These are phyloP conservation scores for Pythium periplocum DNA, from an alignment of 352 stramenopile genomes.

Conservation along the genomic window DNA sequence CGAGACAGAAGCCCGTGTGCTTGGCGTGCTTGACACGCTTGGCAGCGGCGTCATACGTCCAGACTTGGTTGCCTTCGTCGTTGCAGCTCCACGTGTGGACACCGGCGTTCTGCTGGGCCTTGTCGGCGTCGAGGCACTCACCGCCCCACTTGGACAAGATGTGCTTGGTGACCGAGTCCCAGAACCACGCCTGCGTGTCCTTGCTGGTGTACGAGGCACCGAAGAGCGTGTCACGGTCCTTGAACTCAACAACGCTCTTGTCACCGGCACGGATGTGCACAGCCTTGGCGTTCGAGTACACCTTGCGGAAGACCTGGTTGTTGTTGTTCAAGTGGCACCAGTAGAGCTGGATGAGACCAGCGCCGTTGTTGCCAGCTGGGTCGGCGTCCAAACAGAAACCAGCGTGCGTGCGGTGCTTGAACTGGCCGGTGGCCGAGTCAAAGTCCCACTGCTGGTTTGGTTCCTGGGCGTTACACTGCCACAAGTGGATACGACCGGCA, in stretches of 20 bases:
- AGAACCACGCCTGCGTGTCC: constrained; percentile 18
- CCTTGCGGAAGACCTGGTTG: constrained; percentile 26
- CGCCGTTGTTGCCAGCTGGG: constrained; percentile 26
- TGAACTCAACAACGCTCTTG: constrained; percentile 10
- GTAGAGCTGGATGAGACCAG: constrained; percentile 30
- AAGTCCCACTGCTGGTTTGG: constrained; percentile 62
- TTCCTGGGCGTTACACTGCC: constrained; percentile 40
- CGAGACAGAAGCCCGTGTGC: constrained; percentile 37
- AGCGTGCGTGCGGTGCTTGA: constrained; percentile 43
- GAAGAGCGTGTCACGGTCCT: constrained; percentile 1
- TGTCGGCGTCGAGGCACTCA: constrained; percentile 21
- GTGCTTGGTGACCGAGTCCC: constrained; percentile 12
- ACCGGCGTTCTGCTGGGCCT: constrained; percentile 6
- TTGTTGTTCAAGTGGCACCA: constrained; percentile 49
- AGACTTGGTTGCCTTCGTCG: constrained; percentile 21
- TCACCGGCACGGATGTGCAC: constrained; percentile 8
- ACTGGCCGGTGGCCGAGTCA: constrained; percentile 26
- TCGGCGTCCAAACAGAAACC: constrained; percentile 64
- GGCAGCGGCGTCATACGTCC: constrained; percentile 14
- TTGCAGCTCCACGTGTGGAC: constrained; percentile 23
- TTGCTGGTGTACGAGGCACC: background rate
- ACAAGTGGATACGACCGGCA: constrained; percentile 54
- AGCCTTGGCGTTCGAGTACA: constrained; percentile 9
- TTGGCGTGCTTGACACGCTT: background rate
- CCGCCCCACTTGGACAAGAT: constrained; percentile 15